Percentiles rank a stretch among this genome's conserved stretches.
Conservation (phyloP, 129 eudicot species). For the Artemisia tridentata region DNA sequence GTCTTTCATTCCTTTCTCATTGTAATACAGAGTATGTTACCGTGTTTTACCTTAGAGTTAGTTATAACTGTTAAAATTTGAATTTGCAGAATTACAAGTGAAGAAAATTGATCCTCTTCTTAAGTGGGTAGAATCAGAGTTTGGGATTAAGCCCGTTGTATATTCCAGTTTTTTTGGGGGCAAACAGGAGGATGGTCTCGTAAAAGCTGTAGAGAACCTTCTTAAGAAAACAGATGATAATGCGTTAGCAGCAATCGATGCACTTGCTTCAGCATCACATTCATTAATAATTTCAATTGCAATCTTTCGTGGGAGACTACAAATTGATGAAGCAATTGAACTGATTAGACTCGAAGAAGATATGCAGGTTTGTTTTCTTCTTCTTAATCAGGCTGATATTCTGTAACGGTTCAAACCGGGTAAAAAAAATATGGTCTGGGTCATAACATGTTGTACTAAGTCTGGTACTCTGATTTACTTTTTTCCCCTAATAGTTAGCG, state of each 20-base stretch:
- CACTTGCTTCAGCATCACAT: slow-evolving; percentile 82
- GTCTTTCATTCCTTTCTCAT: too few relatives aligned
- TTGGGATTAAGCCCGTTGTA: slow-evolving; percentile 75
- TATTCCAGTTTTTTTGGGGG: slow-evolving; percentile 85
- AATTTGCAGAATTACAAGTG: slow-evolving; percentile 63
- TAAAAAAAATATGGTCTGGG: background rate
- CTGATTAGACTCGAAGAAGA: slow-evolving; percentile 96
- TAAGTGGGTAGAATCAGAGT: slow-evolving; percentile 86
- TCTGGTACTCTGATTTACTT: background rate
- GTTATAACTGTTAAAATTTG: slow-evolving; percentile 3
- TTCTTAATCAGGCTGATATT: background rate
- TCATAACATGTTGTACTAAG: background rate
- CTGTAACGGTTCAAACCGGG: too few relatives aligned
- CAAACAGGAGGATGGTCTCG: slow-evolving; percentile 78
- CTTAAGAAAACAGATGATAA: slow-evolving; percentile 66
- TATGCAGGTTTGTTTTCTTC: slow-evolving; percentile 46
- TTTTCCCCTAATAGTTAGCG: background rate
- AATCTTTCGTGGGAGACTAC: slow-evolving; percentile 59
- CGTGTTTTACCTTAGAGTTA: background rate
- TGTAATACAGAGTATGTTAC: too few relatives aligned
- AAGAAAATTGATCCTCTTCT: slow-evolving; percentile 83
- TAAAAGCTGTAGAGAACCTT: slow-evolving; percentile 54
- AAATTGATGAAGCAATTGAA: slow-evolving; percentile 80
- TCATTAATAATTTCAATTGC: slow-evolving; percentile 76
- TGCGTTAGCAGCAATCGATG: slow-evolving; percentile 93